phyloP scores from a whole-genome alignment of 1,284 basidiomycete species.

The Moesziomyces aphidis region DNA sequence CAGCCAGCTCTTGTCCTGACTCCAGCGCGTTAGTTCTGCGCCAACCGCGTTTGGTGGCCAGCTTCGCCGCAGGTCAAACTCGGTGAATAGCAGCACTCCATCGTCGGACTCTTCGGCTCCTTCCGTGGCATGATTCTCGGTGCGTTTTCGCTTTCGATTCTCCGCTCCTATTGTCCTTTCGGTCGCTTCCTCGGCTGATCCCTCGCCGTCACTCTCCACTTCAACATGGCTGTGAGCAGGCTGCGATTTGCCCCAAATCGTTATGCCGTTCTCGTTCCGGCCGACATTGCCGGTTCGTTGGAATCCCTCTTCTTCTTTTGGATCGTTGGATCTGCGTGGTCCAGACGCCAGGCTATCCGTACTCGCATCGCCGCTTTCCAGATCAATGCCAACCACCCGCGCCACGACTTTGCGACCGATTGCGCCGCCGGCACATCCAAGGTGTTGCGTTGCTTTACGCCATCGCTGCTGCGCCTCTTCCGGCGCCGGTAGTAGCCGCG shows the following conservation, averaged over 20 bases:
- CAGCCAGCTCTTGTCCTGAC: constrained; percentile 64
- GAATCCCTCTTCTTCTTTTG: background rate
- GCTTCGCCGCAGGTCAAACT: constrained; percentile 53
- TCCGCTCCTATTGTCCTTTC: background rate
- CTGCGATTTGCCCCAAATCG: constrained; percentile 41
- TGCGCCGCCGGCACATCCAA: constrained; percentile 4
- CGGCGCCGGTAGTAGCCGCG: constrained; percentile 27
- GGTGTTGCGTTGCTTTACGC: constrained; percentile 17
- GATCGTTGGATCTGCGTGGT: constrained; percentile 1
- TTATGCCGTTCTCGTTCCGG: constrained; percentile 15
- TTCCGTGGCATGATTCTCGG: background rate
- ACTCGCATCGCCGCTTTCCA: constrained; percentile 11
- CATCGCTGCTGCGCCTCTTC: constrained; percentile 5
- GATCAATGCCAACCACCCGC: constrained; percentile 23
- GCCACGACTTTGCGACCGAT: constrained; percentile 26
- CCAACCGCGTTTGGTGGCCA: constrained; percentile 59
- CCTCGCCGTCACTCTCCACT: constrained; percentile 6
- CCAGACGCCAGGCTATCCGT: constrained; percentile 31
- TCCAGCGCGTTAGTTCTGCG: constrained; percentile 54
- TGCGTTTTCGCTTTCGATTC: constrained; percentile 6
- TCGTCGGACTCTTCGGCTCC: constrained; percentile 7
- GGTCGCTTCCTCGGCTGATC: background rate
- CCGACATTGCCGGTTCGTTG: constrained; percentile 4
- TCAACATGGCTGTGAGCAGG: background rate
- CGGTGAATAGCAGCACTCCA: constrained; percentile 42